Evolutionary conservation across 129 eudicot species (phyloP), one percentile per base, ranked within the genome.

Genomic region (Lactuca saligna): DNA sequence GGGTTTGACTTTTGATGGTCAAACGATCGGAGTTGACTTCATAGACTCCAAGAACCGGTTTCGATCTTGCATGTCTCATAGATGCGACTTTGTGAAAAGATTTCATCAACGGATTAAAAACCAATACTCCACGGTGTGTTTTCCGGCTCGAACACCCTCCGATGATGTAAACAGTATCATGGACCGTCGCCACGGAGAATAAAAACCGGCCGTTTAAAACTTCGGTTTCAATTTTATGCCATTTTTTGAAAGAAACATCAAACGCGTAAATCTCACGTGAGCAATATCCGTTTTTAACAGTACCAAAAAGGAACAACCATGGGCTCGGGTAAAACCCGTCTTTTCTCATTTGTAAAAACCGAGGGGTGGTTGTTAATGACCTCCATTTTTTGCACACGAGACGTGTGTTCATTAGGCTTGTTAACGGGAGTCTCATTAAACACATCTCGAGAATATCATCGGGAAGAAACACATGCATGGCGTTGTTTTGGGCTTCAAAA

Each of bases 301-400:
- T 73, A 61, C 97, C 97, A 56, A 91, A 91, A 17, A 91, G 68
- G 74, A 91, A 88, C 58, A 91, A 56, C 95, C 96, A 91, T 2
- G 96, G 91, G 50, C 74, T 88, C 63, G 75, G 87, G 68, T 68
- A 86, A 4, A 25, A 72, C 38, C 94, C 79, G 15, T 85, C 87
- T 34, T 80, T 70, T 63, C 97, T 79, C 70, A 84, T 82, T 61
- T 86, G 88, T 88, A 88, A 63, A 69, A 91, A 91, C 35, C 91
- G 80, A 35, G 82, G 61, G 7, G 96, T 72, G 49, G 78, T 65
- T 0, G 96, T 88, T 81, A 91, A 75, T 67, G 71, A 68, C 55
- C 87, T 82, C 97, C 97, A 91, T 75, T 91, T 91, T 78, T 73
- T 88, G 81, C 97, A 91, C 64, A 91, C 97, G 54, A 91, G 93